Evolutionary conservation across 2,329 filamentous ascomycete species (phyloP).

Genomic region (Venturia pyrina): DNA sequence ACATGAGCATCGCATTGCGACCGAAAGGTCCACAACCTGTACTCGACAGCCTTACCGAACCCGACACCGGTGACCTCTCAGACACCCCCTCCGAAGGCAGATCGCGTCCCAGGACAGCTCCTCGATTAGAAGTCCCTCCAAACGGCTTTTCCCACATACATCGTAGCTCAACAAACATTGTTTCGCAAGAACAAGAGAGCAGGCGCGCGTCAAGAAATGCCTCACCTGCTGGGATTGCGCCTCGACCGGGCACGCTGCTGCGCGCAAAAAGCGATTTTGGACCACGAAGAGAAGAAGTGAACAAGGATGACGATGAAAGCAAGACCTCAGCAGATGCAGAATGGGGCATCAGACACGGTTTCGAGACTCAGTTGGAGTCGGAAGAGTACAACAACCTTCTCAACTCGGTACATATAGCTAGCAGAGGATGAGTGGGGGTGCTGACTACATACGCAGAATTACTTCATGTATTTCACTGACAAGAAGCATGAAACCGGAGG

Average conservation of each 20-base stretch:
- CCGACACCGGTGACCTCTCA: neutral
- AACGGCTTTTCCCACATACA: conserved; percentile 1
- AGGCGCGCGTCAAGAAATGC: conserved; percentile 6
- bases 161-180: conserved; percentile 6
- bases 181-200: conserved; percentile 4
- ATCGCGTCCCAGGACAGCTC: conserved; percentile 6
- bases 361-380: conserved; percentile 84
- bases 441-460: conserved; percentile 51
- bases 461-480: conserved; percentile 99
- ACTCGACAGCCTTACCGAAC: conserved; percentile 6
- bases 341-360: conserved; percentile 66
- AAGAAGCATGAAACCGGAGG: conserved; percentile 94
- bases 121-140: neutral
- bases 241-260: conserved; percentile 26
- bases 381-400: conserved; percentile 80
- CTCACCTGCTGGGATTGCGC: neutral
- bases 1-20: conserved; percentile 9
- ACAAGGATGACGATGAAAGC: conserved; percentile 21
- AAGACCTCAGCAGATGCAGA: conserved; percentile 38
- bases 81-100: conserved; percentile 1
- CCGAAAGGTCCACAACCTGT: conserved; percentile 11
- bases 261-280: conserved; percentile 46
- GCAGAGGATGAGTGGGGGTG: neutral
- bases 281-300: conserved; percentile 23
- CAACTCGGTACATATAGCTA: conserved; percentile 2